These are phyloP conservation scores for Dalbergia cochinchinensis DNA, from an alignment of 306 rosid genomes.

Conservation along the genomic window DNA sequence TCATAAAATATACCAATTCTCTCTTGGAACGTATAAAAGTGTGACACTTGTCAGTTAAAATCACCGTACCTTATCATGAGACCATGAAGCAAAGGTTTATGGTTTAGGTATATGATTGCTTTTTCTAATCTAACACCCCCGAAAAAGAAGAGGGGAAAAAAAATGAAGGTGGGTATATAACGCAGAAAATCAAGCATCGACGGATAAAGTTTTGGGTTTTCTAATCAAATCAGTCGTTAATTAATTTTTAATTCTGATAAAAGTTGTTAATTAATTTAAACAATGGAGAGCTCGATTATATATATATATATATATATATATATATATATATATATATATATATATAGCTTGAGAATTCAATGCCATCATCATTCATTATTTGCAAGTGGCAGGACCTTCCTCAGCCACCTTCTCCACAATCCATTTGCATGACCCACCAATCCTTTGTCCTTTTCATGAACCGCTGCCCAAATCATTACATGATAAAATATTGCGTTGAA, in stretches of 20 bases:
- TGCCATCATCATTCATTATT: constrained; percentile 56
- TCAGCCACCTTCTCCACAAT: constrained; percentile 71
- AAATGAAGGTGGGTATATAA: no score
- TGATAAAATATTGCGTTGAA: constrained; percentile 13
- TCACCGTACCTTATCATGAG: constrained; percentile 45
- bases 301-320: constrained; percentile 8
- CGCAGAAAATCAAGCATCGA: no score
- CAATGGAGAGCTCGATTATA: constrained; percentile 12
- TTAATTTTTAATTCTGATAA: no score
- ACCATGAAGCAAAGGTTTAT: background rate
- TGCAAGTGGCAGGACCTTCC: constrained; percentile 71
- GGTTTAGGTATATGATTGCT: no score
- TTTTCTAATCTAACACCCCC: no score
- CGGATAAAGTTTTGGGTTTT: no score
- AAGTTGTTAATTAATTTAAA: background rate
- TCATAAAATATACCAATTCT: constrained; percentile 22
- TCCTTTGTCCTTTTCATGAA: constrained; percentile 36
- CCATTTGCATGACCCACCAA: constrained; percentile 66
- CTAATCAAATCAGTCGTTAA: background rate
- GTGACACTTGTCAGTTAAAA: constrained; percentile 38
- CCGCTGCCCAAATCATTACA: constrained; percentile 41
- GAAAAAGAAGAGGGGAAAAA: no score
- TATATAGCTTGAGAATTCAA: constrained; percentile 43
- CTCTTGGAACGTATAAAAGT: background rate
- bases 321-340: constrained; percentile 10